phyloP scores from a whole-genome alignment of 768 basidiomycete genomes.

The Phlegmacium glaucopus region DNA sequence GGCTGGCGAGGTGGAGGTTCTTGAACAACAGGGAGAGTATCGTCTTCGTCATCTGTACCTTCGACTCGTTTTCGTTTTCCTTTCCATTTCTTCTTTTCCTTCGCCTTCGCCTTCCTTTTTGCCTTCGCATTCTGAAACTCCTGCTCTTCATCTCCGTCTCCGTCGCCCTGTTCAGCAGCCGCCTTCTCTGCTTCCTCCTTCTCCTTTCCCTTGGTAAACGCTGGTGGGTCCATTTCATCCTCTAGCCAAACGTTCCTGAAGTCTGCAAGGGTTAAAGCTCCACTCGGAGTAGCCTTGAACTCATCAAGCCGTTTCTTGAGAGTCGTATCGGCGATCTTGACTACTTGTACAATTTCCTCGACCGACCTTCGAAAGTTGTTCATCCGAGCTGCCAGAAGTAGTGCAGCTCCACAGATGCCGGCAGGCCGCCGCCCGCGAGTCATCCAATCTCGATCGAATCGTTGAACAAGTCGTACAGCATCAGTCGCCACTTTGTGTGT shows the following conservation, averaged over 20 bases:
- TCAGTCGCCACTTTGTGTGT: conserved; percentile 90
- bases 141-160: conserved; percentile 27
- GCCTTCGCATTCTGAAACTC: conserved; percentile 34
- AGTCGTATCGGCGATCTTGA: conserved; percentile 97
- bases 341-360: conserved; percentile 97
- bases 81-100: conserved; percentile 35
- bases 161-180: conserved; percentile 29
- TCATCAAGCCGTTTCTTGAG: conserved; percentile 91
- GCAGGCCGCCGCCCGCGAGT: conserved; percentile 92
- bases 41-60: conserved; percentile 24
- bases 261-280: conserved; percentile 80
- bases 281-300: conserved; percentile 88
- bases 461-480: conserved; percentile 86
- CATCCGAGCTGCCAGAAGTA: conserved; percentile 96
- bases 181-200: conserved; percentile 57
- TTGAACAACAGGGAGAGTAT: conserved; percentile 13
- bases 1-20: conserved; percentile 23
- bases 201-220: conserved; percentile 76
- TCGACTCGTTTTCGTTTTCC: conserved; percentile 28
- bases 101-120: conserved; percentile 34
- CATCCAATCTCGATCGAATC: conserved; percentile 98
- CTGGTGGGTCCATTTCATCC: conserved; percentile 89
- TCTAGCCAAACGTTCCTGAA: conserved; percentile 90
- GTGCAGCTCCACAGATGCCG: conserved; percentile 95
- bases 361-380: conserved; percentile 93